Conservation (phyloP, 352 stramenopile genomes). For the Phytophthora colocasiae region DNA sequence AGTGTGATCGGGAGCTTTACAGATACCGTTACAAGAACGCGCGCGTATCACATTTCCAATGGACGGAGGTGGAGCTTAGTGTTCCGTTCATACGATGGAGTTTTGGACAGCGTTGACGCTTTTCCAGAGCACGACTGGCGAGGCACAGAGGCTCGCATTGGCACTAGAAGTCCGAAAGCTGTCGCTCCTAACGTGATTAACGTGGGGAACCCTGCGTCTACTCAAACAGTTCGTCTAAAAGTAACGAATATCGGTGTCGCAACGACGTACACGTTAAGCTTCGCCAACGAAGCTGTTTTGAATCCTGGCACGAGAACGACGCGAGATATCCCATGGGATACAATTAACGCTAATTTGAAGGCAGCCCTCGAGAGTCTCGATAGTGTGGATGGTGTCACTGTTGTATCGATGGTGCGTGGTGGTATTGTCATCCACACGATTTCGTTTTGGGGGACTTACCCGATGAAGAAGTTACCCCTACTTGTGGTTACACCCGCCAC, state of each 20-base stretch:
- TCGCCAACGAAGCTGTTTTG: constrained; percentile 49
- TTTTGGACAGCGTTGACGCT: constrained; percentile 64
- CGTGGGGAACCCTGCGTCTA: constrained; percentile 59
- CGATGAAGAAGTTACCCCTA: constrained; percentile 57
- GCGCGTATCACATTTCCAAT: constrained; percentile 44
- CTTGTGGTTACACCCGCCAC: constrained; percentile 37
- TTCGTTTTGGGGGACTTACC: constrained; percentile 88
- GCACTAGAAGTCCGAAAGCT: constrained; percentile 45
- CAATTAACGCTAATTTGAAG: constrained; percentile 43
- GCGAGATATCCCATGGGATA: constrained; percentile 48
- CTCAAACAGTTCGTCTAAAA: constrained; percentile 65
- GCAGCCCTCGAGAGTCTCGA: constrained; percentile 51
- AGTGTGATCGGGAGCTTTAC: constrained; percentile 60
- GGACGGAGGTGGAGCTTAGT: constrained; percentile 72
- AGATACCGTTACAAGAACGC: constrained; percentile 42
- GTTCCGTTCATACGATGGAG: constrained; percentile 70
- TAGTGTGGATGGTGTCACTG: constrained; percentile 65
- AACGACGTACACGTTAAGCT: constrained; percentile 60
- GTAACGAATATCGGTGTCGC: constrained; percentile 31
- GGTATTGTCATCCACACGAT: constrained; percentile 85
- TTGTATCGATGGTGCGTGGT: constrained; percentile 44
- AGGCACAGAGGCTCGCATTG: constrained; percentile 60
- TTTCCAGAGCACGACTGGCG: constrained; percentile 67
- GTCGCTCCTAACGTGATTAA: constrained; percentile 50
- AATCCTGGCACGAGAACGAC: constrained; percentile 12